Evolutionary conservation across 2,329 filamentous ascomycete genomes (phyloP).

Genomic region (Ceratocystis variospora): DNA sequence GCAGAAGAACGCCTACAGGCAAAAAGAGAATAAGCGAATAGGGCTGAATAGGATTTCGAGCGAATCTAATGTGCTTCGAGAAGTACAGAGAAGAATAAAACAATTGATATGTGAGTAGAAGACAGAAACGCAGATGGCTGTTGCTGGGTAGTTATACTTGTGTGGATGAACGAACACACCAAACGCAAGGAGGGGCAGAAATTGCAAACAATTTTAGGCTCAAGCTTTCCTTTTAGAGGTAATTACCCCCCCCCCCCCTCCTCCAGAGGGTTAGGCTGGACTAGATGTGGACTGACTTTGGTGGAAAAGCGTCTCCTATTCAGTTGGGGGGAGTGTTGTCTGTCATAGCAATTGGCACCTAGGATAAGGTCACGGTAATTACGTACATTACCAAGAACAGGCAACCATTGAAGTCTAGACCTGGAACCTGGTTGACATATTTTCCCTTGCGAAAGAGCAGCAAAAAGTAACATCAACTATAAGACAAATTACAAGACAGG

Average conservation of each 20-base stretch:
- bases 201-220: conserved; percentile 2
- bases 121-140: neutral
- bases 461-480: neutral
- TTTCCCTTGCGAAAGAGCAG: too few species aligned
- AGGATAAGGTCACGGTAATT: neutral
- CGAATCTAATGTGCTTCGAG: neutral
- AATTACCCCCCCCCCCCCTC: neutral
- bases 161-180: neutral
- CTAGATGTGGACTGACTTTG: neutral
- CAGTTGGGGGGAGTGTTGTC: neutral
- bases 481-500: neutral
- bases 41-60: neutral
- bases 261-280: neutral
- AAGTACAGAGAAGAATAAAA: conserved; percentile 14
- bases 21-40: conserved; percentile 3
- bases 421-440: too few species aligned
- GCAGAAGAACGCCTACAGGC: neutral
- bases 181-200: conserved; percentile 9
- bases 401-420: too few species aligned
- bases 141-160: neutral
- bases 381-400: neutral
- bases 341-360: neutral
- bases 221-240: neutral
- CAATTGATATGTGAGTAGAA: neutral
- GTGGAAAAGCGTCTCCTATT: neutral